These are phyloP conservation scores for Candida sanyaensis DNA, from an alignment of 1,139 yeast species.

Conservation along the genomic window DNA sequence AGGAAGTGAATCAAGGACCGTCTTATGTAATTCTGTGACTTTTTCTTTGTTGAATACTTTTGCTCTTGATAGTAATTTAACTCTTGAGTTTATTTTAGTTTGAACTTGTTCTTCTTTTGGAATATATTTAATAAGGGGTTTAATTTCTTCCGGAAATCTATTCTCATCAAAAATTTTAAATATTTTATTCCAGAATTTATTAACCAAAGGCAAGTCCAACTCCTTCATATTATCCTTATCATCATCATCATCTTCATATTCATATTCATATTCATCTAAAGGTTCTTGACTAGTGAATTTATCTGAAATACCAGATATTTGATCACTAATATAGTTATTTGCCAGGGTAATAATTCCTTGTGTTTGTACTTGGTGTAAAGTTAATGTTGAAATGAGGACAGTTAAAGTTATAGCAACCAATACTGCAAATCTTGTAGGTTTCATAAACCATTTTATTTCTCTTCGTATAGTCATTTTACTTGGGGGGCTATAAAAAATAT, in stretches of 20 bases:
- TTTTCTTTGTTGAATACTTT: slow-evolving; percentile 19
- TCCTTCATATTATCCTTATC: not conserved
- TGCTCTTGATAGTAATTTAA: slow-evolving; percentile 29
- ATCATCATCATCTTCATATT: too few relatives aligned
- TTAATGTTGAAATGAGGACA: not conserved
- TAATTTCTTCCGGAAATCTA: slow-evolving; percentile 14
- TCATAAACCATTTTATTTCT: not conserved
- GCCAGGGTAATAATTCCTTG: not conserved
- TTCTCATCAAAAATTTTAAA: slow-evolving; percentile 19
- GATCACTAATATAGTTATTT: not conserved
- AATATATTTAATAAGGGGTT: slow-evolving; percentile 16
- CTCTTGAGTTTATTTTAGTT: slow-evolving; percentile 21
- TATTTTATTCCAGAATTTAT: slow-evolving; percentile 22
- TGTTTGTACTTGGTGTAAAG: not conserved
- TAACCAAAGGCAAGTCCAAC: not conserved
- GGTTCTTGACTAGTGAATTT: not conserved
- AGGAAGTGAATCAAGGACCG: slow-evolving; percentile 26
- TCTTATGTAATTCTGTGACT: slow-evolving; percentile 24
- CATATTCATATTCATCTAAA: not conserved
- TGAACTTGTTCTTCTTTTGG: slow-evolving; percentile 16
- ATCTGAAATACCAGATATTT: not conserved
- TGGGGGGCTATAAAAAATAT: not conserved
- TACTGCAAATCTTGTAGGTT: not conserved
- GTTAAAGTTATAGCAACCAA: not conserved
- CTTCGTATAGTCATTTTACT: not conserved